Evolutionary conservation across 257 asterid genomes (phyloP).

Genomic region (Solanum phureja): DNA sequence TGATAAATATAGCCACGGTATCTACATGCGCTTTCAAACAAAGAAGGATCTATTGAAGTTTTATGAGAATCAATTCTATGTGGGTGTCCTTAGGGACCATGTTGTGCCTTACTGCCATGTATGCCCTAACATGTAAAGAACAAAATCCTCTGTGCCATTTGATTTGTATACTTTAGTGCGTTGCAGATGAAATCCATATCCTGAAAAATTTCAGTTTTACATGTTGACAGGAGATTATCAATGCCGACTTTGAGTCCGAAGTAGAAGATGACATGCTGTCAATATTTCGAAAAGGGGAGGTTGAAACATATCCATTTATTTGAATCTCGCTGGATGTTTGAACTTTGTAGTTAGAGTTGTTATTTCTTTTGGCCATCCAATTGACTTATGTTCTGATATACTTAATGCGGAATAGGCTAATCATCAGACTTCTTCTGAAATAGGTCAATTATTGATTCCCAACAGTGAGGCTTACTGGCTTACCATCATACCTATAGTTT

Average conservation of each 20-base stretch:
- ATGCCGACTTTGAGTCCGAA: constrained; percentile 62
- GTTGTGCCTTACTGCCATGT: constrained; percentile 92
- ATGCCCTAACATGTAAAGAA: constrained; percentile 75
- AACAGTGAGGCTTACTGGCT: background rate
- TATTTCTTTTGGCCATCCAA: background rate
- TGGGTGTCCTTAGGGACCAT: constrained; percentile 55
- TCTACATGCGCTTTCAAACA: constrained; percentile 68
- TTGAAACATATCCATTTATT: constrained; percentile 47
- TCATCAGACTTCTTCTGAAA: background rate
- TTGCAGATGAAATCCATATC: background rate
- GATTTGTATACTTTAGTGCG: constrained; percentile 1
- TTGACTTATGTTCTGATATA: background rate
- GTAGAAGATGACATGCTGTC: constrained; percentile 82
- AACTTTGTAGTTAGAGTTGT: background rate
- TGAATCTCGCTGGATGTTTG: background rate
- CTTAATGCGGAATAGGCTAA: background rate
- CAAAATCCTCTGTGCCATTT: constrained; percentile 28
- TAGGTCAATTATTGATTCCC: background rate
- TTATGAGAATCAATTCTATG: constrained; percentile 52
- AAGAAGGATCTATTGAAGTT: constrained; percentile 60
- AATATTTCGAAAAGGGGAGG: constrained; percentile 89
- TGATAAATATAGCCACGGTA: constrained; percentile 60
- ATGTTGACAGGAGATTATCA: constrained; percentile 30
- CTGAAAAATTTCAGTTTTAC: background rate
- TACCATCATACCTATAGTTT: background rate